Percentiles rank a stretch among this genome's conserved stretches.
phyloP scores from a whole-genome alignment of 164 flowering plant species.

The Annona squamosa region DNA sequence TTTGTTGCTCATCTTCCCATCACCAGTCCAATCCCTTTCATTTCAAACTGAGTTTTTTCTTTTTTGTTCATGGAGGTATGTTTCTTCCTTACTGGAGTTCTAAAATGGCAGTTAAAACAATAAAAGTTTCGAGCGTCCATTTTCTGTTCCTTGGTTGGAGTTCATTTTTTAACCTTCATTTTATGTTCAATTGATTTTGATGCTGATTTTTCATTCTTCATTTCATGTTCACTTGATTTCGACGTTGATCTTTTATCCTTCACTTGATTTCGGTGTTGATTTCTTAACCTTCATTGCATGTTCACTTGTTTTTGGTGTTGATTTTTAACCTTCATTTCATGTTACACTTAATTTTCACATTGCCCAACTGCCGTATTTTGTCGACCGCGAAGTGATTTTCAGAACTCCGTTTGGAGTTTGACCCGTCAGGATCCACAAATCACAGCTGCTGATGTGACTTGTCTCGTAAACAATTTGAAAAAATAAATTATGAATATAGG shows the following conservation, averaged over 20 bases:
- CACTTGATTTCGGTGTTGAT: neutral
- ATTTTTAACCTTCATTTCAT: neutral
- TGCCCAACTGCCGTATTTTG: too few species aligned
- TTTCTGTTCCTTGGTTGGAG: neutral
- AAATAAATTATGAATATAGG: too few species aligned
- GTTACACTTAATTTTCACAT: neutral
- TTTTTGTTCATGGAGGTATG: neutral
- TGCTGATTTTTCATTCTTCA: neutral
- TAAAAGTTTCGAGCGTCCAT: neutral
- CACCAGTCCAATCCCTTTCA: conserved; percentile 3
- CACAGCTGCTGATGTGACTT: too few species aligned
- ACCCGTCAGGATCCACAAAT: too few species aligned
- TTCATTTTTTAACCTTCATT: neutral
- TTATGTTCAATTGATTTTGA: neutral
- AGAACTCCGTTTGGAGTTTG: too few species aligned
- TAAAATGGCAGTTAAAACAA: neutral
- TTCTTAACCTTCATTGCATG: neutral
- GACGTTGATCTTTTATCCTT: neutral
- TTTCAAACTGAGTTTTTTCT: neutral
- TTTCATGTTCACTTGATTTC: neutral
- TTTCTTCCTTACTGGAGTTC: conserved; percentile 2
- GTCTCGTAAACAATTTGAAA: too few species aligned
- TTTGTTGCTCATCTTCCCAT: neutral
- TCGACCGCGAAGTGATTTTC: too few species aligned
- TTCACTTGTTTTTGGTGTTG: neutral